Evolutionary conservation across 2,329 filamentous ascomycete genomes (phyloP).

Genomic region (Mycosphaerella sp.): DNA sequence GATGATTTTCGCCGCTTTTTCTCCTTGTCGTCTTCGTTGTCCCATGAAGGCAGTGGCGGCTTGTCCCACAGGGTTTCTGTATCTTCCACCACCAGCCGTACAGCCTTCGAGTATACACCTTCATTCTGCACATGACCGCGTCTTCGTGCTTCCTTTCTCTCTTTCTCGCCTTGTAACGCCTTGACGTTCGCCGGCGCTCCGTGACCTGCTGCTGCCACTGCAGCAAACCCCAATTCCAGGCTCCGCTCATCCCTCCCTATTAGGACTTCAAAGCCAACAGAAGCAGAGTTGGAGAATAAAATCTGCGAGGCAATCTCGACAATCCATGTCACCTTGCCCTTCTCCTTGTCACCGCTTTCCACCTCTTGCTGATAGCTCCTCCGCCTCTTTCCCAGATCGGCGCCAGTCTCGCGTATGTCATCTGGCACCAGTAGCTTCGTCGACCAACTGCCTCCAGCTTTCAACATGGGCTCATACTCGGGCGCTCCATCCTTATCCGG

Average conservation of each 20-base stretch:
- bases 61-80: slow-evolving; percentile 88
- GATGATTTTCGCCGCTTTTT: slow-evolving; percentile 21
- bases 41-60: slow-evolving; percentile 67
- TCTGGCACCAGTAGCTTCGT: slow-evolving; percentile 76
- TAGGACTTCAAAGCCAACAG: slow-evolving; percentile 80
- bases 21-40: slow-evolving; percentile 28
- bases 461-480: slow-evolving; percentile 93
- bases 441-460: slow-evolving; percentile 83
- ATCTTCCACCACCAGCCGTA: slow-evolving; percentile 76
- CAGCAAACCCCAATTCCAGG: slow-evolving; percentile 58
- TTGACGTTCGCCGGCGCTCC: slow-evolving; percentile 62
- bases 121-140: slow-evolving; percentile 60
- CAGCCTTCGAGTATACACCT: slow-evolving; percentile 77
- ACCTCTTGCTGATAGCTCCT: slow-evolving; percentile 36
- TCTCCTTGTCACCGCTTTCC: slow-evolving; percentile 37
- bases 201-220: slow-evolving; percentile 49
- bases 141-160: slow-evolving; percentile 51
- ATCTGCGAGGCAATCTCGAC: slow-evolving; percentile 90
- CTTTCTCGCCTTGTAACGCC: slow-evolving; percentile 56
- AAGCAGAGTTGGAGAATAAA: slow-evolving; percentile 83
- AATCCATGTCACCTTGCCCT: slow-evolving; percentile 69
- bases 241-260: slow-evolving; percentile 82
- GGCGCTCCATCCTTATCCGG: slow-evolving; percentile 58
- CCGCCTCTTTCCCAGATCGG: slow-evolving; percentile 31
- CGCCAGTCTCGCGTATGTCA: slow-evolving; percentile 61